A percentile compares a stretch with the other conserved stretches of the same genome.
phyloP scores from a whole-genome alignment of 495 filamentous ascomycete genomes.

The Tuber magnatum region DNA sequence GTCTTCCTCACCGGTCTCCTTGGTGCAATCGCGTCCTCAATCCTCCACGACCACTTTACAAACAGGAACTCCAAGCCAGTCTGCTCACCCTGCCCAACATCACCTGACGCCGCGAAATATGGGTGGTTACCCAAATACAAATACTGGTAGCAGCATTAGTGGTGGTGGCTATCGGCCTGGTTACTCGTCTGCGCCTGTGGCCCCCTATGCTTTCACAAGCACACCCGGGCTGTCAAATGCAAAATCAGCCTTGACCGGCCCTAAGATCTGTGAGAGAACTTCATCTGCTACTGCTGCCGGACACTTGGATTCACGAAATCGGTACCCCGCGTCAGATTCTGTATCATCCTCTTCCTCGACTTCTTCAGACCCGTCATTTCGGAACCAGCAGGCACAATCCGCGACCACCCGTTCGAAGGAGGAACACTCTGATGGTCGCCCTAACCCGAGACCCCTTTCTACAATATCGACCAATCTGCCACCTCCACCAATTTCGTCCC shows the following conservation, averaged over 20 bases:
- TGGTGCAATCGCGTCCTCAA: slow-evolving; percentile 70
- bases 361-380: slow-evolving; percentile 41
- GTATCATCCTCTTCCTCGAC: slow-evolving; percentile 52
- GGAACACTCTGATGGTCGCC: slow-evolving; percentile 41
- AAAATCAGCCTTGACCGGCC: slow-evolving; percentile 45
- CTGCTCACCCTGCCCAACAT: slow-evolving; percentile 49
- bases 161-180: slow-evolving; percentile 62
- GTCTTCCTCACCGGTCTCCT: slow-evolving; percentile 61
- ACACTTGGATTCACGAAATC: slow-evolving; percentile 45
- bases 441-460: slow-evolving; percentile 48
- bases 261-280: slow-evolving; percentile 54
- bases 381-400: slow-evolving; percentile 42
- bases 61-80: slow-evolving; percentile 48
- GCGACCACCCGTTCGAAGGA: slow-evolving; percentile 30
- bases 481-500: slow-evolving; percentile 46
- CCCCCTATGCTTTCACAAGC: slow-evolving; percentile 78
- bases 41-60: slow-evolving; percentile 64
- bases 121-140: slow-evolving; percentile 60
- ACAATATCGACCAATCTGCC: slow-evolving; percentile 48
- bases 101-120: slow-evolving; percentile 52
- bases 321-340: slow-evolving; percentile 57
- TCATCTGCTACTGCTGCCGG: slow-evolving; percentile 50
- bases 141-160: slow-evolving; percentile 47
- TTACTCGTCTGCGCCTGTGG: slow-evolving; percentile 59
- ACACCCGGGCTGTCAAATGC: slow-evolving; percentile 60